These are phyloP conservation scores for Solanum peruvianum DNA, from an alignment of 257 asterid genomes.

Conservation along the genomic window DNA sequence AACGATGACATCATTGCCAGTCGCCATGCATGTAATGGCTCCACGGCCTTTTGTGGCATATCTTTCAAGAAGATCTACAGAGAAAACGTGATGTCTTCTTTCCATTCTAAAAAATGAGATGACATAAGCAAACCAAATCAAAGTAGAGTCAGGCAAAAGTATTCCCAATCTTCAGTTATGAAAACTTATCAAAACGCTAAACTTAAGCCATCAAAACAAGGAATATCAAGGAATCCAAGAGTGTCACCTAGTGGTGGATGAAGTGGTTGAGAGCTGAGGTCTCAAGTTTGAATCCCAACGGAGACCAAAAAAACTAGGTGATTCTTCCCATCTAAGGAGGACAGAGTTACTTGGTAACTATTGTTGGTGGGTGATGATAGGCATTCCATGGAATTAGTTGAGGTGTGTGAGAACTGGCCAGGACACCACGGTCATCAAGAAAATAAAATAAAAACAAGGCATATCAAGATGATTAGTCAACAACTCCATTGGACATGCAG, in stretches of 20 bases:
- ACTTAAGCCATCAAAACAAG: not conserved
- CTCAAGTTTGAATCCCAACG: not conserved
- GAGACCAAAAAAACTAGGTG: not conserved
- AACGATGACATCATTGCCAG: conserved; percentile 87
- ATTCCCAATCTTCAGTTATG: not conserved
- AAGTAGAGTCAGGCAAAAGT: not conserved
- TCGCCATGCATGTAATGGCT: conserved; percentile 83
- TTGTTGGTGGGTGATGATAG: too few relatives aligned
- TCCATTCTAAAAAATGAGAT: conserved; percentile 32
- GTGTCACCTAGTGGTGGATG: not conserved
- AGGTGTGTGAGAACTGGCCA: not conserved
- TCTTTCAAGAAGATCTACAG: conserved; percentile 88
- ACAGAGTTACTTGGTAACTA: not conserved
- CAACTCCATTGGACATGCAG: not conserved
- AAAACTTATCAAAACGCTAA: not conserved
- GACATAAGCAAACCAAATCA: not conserved
- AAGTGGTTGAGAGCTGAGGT: not conserved
- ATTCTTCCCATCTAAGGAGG: not conserved
- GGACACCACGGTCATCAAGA: not conserved
- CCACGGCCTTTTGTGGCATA: conserved; percentile 90
- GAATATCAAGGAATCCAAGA: not conserved
- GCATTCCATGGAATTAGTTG: too few relatives aligned
- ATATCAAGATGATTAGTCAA: not conserved
- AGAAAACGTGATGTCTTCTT: conserved; percentile 59
- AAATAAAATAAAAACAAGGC: not conserved